Evolutionary conservation across 1,284 basidiomycete genomes (phyloP).

Genomic region (Irpex sp.): DNA sequence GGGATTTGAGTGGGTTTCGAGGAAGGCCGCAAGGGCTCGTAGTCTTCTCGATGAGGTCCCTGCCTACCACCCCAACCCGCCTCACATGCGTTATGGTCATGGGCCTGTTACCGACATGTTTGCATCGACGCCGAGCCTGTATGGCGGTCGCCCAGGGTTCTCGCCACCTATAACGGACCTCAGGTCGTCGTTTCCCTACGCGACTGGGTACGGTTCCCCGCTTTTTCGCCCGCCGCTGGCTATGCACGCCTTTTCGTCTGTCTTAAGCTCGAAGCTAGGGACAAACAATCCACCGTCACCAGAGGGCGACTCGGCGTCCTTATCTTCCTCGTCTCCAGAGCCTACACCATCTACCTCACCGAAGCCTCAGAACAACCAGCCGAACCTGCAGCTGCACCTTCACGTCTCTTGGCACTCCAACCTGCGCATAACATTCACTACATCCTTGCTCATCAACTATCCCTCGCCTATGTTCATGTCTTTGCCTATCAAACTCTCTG

Average conservation of each 20-base stretch:
- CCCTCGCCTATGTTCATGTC: slow-evolving; percentile 95
- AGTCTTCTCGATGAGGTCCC: slow-evolving; percentile 50
- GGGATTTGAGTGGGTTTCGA: slow-evolving; percentile 73
- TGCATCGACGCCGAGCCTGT: slow-evolving; percentile 48
- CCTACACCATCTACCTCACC: neutral
- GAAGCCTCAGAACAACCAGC: slow-evolving; percentile 33
- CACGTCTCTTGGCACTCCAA: slow-evolving; percentile 76
- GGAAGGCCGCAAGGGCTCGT: slow-evolving; percentile 48
- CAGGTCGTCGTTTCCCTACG: slow-evolving; percentile 25
- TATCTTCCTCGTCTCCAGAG: neutral
- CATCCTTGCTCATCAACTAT: slow-evolving; percentile 94
- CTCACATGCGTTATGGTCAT: slow-evolving; percentile 66
- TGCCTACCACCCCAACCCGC: slow-evolving; percentile 63
- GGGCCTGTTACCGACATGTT: slow-evolving; percentile 53
- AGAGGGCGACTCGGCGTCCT: neutral
- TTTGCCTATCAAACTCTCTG: slow-evolving; percentile 87
- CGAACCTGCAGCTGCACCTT: slow-evolving; percentile 75
- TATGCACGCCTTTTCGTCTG: slow-evolving; percentile 6
- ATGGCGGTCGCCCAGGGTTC: slow-evolving; percentile 39
- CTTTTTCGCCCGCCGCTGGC: slow-evolving; percentile 20
- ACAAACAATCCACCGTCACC: neutral
- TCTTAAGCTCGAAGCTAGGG: slow-evolving; percentile 1
- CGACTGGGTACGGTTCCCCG: slow-evolving; percentile 28
- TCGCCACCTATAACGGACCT: slow-evolving; percentile 39
- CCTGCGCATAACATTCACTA: slow-evolving; percentile 81